Conservation (phyloP, 495 filamentous ascomycete genomes). For the Xylaria intraflava region DNA sequence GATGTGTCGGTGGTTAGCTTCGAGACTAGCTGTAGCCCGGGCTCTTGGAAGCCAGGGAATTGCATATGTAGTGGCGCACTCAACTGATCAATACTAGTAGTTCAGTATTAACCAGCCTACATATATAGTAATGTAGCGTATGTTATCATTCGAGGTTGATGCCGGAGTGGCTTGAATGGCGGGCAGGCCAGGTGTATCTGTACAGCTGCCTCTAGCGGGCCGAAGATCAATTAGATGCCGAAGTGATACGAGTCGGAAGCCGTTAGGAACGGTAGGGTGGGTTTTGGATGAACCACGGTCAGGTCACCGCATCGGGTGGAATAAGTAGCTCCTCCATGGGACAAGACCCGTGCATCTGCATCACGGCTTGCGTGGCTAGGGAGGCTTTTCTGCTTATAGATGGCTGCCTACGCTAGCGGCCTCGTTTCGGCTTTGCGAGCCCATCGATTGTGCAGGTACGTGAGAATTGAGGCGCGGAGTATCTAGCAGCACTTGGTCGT, state of each 20-base stretch:
- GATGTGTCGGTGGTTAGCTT: background rate
- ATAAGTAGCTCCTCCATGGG: background rate
- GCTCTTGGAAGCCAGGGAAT: background rate
- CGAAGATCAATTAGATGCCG: background rate
- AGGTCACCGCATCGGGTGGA: background rate
- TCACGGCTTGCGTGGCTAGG: background rate
- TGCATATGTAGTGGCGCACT: background rate
- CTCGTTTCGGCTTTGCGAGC: background rate
- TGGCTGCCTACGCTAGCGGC: slow-evolving; percentile 6
- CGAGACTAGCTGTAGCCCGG: no score
- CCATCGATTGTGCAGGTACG: no score
- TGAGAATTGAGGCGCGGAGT: no score
- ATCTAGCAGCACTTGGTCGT: no score
- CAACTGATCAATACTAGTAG: background rate
- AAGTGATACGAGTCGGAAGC: background rate
- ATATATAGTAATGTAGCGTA: background rate
- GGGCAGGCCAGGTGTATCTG: no score
- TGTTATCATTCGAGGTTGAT: background rate
- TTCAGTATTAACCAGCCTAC: background rate
- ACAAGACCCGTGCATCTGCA: background rate
- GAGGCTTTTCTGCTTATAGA: background rate
- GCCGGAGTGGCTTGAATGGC: no score
- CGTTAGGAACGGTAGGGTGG: background rate
- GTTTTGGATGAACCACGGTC: background rate
- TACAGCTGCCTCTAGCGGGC: no score